These are phyloP conservation scores for Cucumis hystrix DNA, from an alignment of 306 rosid species.

Conservation along the genomic window DNA sequence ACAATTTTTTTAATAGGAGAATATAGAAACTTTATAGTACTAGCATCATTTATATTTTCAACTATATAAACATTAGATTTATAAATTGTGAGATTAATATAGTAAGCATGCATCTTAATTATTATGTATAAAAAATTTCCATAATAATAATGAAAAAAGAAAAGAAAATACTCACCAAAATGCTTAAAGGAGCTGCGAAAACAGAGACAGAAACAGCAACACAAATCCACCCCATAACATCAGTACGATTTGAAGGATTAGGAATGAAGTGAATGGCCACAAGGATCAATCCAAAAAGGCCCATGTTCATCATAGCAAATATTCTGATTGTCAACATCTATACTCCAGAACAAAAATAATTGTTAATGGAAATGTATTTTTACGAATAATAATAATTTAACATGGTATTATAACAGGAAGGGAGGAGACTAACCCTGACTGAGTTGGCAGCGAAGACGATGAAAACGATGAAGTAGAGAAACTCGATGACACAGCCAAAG, in stretches of 20 bases:
- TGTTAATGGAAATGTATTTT: not conserved
- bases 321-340: constrained; percentile 48
- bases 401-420: not conserved
- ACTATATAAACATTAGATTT: not conserved
- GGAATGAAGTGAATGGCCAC: constrained; percentile 25
- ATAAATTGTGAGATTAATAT: not conserved
- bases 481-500: constrained; percentile 51
- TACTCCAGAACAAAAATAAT: not conserved
- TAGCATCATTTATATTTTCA: not conserved
- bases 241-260: constrained; percentile 21
- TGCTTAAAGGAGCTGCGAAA: constrained; percentile 74
- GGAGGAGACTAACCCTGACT: constrained; percentile 34
- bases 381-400: not conserved
- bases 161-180: constrained; percentile 39
- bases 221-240: constrained; percentile 72
- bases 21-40: not conserved
- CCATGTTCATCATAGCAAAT: constrained; percentile 44
- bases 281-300: constrained; percentile 34
- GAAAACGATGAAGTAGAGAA: constrained; percentile 43
- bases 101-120: not conserved
- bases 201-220: constrained; percentile 48
- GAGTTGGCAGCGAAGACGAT: constrained; percentile 35
- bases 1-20: not conserved
- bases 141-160: not conserved
- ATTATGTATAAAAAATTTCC: not conserved